Evolutionary conservation across 139 green algal genomes (phyloP), one percentile per base, ranked within the genome.

Genomic region (Picochlorum sp.): DNA sequence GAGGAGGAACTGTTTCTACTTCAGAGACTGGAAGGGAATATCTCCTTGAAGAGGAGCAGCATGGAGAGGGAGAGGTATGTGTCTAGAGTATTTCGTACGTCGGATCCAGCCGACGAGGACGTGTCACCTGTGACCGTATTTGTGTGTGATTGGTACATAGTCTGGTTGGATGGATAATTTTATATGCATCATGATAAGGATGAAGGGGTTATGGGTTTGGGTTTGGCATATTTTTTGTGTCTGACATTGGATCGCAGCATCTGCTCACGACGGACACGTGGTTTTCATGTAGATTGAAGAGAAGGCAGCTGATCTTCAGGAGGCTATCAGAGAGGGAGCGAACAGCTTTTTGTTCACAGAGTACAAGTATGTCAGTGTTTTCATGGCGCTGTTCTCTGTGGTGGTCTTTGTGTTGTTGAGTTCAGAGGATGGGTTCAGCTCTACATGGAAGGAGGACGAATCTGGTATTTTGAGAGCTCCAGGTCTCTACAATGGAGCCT

Each of bases 341-440:
- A 83, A 70, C 18, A 88, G 85, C 4, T 99, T 99, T 80, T 76
- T 99, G 16, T 78, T 77, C 26, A 97, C 93, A 24, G 89, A 98
- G 79, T 99, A 98, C 80, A 87, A 88, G 65, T 92, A 94, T 80
- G 81, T 94, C 67, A 77, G 73, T 58, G 71, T 92, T 24, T 95
- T 95, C 77, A 90, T 91, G 85, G 86, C 90, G n/a, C 70, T 79
- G 60, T 96, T 99, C 80, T 83, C 85, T 5, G 68, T 94, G 15
- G 41, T 96, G 52, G 92, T 99, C 64, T 96, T 96, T 71, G 72
- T 94, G 3, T 88, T 99, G 15, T 85, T 98, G 26, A 81, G 77
- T 65, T 89, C 81, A 37, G 68, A 88, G 68, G 80, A 88, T 52
- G 79, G 76, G 21, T 88, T 95, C 49, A 72, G 62, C 15, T 83